Evolutionary conservation across 1,139 yeast genomes (phyloP), one percentile per base, ranked within the genome.

Genomic region (Suhomyces kunorum): DNA sequence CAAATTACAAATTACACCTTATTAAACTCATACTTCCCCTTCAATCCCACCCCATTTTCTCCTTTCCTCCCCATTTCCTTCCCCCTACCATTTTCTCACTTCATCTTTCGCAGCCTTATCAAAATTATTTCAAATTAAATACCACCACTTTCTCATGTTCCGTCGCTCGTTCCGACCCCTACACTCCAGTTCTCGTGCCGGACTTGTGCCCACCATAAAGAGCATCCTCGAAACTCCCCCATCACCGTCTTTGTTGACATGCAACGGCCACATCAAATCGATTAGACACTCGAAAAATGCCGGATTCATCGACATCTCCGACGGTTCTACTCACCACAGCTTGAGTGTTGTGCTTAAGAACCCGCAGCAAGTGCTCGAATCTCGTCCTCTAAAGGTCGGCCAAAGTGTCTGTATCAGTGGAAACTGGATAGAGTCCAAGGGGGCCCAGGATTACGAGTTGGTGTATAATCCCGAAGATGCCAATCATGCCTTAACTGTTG

Each of bases 301-400:
- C 11, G 86, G 89, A 1, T 92, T 92, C 58, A 68, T 89, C 6
- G 96, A 88, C 55, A 50, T 92, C 17, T 63, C 77, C 2, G 98
- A 90, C 58, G 98, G 98, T 1, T 73, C 94, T 0, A 64, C 76
- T 4, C 67, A 73, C 32, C 50, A 66, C 23, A 71, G 75, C 5
- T 56, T 89, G 39, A 83, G 81, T 50, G 76, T 89, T 22, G 86
- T 87, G 2, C 47, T 78, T 12, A 59, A 63, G 12, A 58, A 72
- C 22, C 63, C 66, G 11, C 47, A 41, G 9, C 16, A 49, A 59
- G 24, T 78, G 74, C 66, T 67, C 58, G 77, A 54, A 18, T 82
- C 80, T 48, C 53, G 80, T 25, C 68, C 69, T 44, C 55, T 67
- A 28, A 64, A 63, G 44, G 68, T 71, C 11, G 78, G 78, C 2